Evolutionary conservation across 805 yeast genomes (phyloP).

Genomic region (Ogataea pini): DNA sequence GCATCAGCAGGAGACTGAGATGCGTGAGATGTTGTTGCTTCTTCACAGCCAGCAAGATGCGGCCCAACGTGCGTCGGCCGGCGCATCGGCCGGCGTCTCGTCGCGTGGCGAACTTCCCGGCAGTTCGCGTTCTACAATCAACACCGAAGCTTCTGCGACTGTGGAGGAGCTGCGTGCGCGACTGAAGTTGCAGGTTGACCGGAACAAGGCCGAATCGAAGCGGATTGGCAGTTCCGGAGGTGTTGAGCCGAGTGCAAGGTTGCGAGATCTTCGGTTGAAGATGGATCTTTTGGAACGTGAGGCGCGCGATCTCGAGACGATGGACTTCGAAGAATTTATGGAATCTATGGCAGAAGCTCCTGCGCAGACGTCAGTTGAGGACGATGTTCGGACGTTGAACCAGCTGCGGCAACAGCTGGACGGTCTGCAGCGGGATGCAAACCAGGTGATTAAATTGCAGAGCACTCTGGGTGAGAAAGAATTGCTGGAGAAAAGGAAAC

Average conservation of each 20-base stretch:
- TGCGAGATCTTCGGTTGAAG: conserved; percentile 72
- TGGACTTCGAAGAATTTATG: conserved; percentile 65
- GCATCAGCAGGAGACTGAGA: conserved; percentile 74
- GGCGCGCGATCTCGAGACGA: conserved; percentile 84
- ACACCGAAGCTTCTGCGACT: conserved; percentile 18
- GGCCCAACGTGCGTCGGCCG: too few species aligned
- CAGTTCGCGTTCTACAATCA: conserved; percentile 17
- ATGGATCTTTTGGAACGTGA: conserved; percentile 84
- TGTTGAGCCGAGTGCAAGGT: conserved; percentile 74
- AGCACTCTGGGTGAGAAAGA: conserved; percentile 49
- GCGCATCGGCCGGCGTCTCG: background rate
- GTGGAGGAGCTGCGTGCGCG: conserved; percentile 39
- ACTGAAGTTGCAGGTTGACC: conserved; percentile 46
- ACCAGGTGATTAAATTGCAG: conserved; percentile 71
- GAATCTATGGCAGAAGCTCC: conserved; percentile 14
- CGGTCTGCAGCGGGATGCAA: conserved; percentile 69
- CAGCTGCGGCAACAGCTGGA: conserved; percentile 58
- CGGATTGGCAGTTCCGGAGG: conserved; percentile 45
- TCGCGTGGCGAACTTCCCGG: background rate
- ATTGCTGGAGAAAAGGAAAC: conserved; percentile 57
- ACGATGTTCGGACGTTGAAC: conserved; percentile 57
- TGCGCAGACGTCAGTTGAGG: conserved; percentile 37
- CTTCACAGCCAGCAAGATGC: conserved; percentile 46
- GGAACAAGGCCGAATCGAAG: conserved; percentile 44
- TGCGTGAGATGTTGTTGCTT: conserved; percentile 69